A percentile compares a stretch with the other conserved stretches of the same genome.
Conservation (phyloP, 352 stramenopile species). For the Globisporangium emineosum region DNA sequence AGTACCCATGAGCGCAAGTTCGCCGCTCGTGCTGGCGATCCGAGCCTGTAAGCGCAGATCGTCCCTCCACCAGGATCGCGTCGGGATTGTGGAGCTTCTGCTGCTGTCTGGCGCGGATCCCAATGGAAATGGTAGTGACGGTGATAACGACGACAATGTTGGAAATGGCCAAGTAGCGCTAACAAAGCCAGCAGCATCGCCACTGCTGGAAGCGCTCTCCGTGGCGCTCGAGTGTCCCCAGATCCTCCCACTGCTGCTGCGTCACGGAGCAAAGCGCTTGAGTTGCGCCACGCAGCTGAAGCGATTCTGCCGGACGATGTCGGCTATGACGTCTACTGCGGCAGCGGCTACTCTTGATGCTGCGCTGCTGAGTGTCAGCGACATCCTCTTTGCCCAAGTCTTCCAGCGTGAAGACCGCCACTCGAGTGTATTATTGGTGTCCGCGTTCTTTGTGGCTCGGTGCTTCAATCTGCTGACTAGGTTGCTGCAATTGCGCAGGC, state of each 20-base stretch:
- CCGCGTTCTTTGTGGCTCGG: constrained; percentile 8
- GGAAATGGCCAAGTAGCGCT: background rate
- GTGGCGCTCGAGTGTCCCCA: constrained; percentile 8
- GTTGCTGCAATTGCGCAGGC: background rate
- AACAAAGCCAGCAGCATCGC: background rate
- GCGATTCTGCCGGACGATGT: constrained; percentile 12
- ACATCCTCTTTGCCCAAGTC: background rate
- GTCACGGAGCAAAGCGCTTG: constrained; percentile 23
- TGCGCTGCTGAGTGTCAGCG: background rate
- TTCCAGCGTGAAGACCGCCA: background rate
- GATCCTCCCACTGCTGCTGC: constrained; percentile 24
- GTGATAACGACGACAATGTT: background rate
- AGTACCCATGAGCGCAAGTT: background rate
- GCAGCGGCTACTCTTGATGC: background rate
- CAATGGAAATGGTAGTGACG: constrained; percentile 15
- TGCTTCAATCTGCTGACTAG: constrained; percentile 8
- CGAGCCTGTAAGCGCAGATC: constrained; percentile 18
- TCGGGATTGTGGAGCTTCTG: constrained; percentile 29
- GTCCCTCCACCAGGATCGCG: background rate
- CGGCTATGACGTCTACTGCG: background rate
- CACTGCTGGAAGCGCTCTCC: constrained; percentile 27
- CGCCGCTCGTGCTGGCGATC: constrained; percentile 35
- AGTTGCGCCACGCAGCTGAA: constrained; percentile 9
- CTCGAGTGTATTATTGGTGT: background rate
- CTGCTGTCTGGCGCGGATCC: constrained; percentile 24